These are phyloP conservation scores for Sporothrix brasiliensis DNA, from an alignment of 2,329 filamentous ascomycete genomes.

Conservation along the genomic window DNA sequence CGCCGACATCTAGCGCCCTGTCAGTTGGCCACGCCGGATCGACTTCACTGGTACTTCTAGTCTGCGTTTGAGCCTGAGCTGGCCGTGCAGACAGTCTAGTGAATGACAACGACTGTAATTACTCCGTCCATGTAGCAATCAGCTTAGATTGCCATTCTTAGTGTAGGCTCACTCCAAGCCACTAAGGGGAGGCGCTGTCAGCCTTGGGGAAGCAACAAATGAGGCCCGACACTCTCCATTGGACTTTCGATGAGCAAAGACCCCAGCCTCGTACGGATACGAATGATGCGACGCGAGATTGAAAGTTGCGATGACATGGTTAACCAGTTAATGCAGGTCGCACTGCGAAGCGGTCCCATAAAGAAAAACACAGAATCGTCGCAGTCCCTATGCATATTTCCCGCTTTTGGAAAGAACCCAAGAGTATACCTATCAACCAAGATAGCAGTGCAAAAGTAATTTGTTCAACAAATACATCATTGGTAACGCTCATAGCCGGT, in stretches of 20 bases:
- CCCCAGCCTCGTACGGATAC: conserved; percentile 9
- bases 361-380: not conserved
- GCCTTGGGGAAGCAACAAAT: conserved; percentile 23
- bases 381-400: not conserved
- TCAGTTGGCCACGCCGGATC: not conserved
- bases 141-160: conserved; percentile 19
- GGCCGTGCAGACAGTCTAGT: too few relatives aligned
- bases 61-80: too few relatives aligned
- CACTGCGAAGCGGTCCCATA: not conserved
- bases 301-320: not conserved
- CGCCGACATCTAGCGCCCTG: not conserved
- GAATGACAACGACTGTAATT: too few relatives aligned
- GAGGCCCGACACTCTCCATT: not conserved
- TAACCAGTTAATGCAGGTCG: not conserved
- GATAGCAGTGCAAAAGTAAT: not conserved
- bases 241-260: conserved; percentile 5
- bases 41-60: not conserved
- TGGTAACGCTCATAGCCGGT: too few relatives aligned
- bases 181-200: conserved; percentile 13
- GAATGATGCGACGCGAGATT: not conserved
- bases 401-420: not conserved
- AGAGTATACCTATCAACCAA: not conserved
- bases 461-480: not conserved
- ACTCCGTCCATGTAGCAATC: not conserved
- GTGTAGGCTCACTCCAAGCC: conserved; percentile 30